A percentile compares a stretch with the other conserved stretches of the same genome.
Conservation (phyloP, 2,329 filamentous ascomycete genomes). For the Ambrosiella cleistominuta region DNA sequence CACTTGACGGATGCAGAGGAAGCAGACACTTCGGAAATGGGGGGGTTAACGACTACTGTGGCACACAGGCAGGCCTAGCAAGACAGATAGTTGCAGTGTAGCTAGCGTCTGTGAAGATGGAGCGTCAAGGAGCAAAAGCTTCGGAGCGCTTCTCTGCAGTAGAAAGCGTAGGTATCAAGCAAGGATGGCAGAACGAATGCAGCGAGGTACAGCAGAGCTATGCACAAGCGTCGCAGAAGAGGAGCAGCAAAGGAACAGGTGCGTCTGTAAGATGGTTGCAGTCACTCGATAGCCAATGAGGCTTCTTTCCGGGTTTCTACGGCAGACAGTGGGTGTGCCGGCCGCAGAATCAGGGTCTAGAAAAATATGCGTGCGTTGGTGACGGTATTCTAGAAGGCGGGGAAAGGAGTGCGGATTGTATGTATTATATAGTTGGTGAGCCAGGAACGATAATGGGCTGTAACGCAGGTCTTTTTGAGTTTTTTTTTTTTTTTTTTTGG, state of each 20-base stretch:
- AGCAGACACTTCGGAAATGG: background rate
- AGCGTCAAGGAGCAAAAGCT: background rate
- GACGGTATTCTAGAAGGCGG: too few relatives aligned
- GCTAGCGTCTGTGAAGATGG: background rate
- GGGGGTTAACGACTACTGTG: too few relatives aligned
- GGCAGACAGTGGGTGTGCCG: too few relatives aligned
- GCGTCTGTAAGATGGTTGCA: background rate
- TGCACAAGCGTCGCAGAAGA: background rate
- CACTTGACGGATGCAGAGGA: background rate
- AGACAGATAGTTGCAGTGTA: background rate
- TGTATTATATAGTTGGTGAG: too few relatives aligned
- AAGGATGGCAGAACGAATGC: background rate
- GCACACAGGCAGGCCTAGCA: background rate
- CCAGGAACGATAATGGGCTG: too few relatives aligned
- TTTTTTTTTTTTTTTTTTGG: background rate
- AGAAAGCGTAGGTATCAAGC: background rate
- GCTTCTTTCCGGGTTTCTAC: too few relatives aligned
- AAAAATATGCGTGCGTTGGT: too few relatives aligned
- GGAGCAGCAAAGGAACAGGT: background rate
- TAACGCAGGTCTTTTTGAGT: too few relatives aligned
- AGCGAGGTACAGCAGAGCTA: background rate
- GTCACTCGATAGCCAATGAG: background rate
- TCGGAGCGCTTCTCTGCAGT: slow-evolving; percentile 1
- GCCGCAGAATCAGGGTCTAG: too few relatives aligned
- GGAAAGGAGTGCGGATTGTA: too few relatives aligned